Conservation (phyloP, 768 basidiomycete genomes). For the Rossbeevera mucosa region DNA sequence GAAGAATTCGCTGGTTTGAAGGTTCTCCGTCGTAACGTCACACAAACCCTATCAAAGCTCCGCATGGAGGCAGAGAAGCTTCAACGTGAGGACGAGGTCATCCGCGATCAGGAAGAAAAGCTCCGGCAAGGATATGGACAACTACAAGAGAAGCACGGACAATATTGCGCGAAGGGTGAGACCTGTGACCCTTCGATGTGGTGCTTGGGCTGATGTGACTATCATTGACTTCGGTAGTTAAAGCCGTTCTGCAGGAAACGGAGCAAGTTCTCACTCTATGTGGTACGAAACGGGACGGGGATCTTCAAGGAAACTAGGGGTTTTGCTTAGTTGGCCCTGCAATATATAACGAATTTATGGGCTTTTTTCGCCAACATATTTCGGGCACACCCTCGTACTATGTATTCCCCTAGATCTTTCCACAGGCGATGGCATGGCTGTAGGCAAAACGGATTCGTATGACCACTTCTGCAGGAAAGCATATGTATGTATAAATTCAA, state of each 20-base stretch:
- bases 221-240: slow-evolving; percentile 26
- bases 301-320: slow-evolving; percentile 3
- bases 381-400: neutral
- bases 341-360: neutral
- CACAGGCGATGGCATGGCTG: neutral
- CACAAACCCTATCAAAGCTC: slow-evolving; percentile 36
- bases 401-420: neutral
- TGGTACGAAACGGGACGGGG: slow-evolving; percentile 40
- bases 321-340: neutral
- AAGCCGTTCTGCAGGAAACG: slow-evolving; percentile 41
- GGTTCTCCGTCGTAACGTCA: slow-evolving; percentile 51
- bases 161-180: slow-evolving; percentile 41
- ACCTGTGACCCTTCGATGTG: neutral
- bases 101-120: slow-evolving; percentile 40
- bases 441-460: neutral
- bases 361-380: neutral
- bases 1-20: slow-evolving; percentile 61
- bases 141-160: slow-evolving; percentile 38
- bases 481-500: neutral
- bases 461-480: neutral
- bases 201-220: slow-evolving; percentile 5
- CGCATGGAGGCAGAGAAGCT: slow-evolving; percentile 38
- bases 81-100: slow-evolving; percentile 37
- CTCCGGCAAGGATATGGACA: slow-evolving; percentile 36
- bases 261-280: slow-evolving; percentile 42